Conservation (phyloP, 331 rosid species). For the Ulmus americana region DNA sequence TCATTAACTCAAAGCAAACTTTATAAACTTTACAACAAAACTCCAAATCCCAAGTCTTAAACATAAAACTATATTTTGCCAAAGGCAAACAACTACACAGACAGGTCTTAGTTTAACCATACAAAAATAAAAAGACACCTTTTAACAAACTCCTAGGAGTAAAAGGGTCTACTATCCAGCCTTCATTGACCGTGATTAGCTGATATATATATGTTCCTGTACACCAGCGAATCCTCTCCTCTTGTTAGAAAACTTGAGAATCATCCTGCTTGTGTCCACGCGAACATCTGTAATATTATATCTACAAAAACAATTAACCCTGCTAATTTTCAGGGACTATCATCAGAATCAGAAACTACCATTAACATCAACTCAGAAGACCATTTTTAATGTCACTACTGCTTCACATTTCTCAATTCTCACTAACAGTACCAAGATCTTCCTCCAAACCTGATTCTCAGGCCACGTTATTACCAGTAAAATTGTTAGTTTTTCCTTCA, state of each 20-base stretch:
- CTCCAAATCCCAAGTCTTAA: slow-evolving; percentile 5
- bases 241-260: slow-evolving; percentile 25
- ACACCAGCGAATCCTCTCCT: slow-evolving; percentile 34
- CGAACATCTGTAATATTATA: slow-evolving; percentile 26
- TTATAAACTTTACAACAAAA: slow-evolving; percentile 16
- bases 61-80: not conserved
- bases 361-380: slow-evolving; percentile 14
- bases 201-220: slow-evolving; percentile 28
- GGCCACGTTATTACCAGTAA: slow-evolving; percentile 17
- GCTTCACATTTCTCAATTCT: slow-evolving; percentile 36
- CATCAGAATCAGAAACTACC: not conserved
- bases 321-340: slow-evolving; percentile 11
- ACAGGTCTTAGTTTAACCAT: too few species aligned
- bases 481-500: slow-evolving; percentile 27
- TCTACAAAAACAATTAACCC: slow-evolving; percentile 34
- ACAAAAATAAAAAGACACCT: not conserved
- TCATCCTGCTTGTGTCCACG: slow-evolving; percentile 26
- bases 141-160: not conserved
- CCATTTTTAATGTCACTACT: slow-evolving; percentile 28
- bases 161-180: slow-evolving; percentile 6
- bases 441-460: slow-evolving; percentile 21
- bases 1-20: not conserved
- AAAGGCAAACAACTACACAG: not conserved
- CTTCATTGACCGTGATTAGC: slow-evolving; percentile 12
- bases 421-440: slow-evolving; percentile 28